Base-by-base conservation (phyloP, 2,329 filamentous ascomycete genomes). In the Sporothrix luriei region DNA sequence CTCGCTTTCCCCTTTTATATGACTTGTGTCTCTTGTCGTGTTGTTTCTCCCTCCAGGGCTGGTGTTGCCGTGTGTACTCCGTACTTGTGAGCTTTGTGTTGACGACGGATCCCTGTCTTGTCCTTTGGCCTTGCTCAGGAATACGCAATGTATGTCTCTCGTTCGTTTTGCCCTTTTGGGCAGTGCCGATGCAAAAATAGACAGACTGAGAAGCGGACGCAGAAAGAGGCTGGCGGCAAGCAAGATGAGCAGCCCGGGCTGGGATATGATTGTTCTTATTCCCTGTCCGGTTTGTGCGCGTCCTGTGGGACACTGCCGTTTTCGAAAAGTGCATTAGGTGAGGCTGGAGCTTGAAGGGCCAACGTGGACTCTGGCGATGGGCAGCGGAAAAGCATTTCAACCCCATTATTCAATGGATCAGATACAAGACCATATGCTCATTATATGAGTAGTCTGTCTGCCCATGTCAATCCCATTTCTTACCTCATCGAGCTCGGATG, bases 41-140 rank as follows among this genome's bases (percentile, higher is more conserved):
- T 26, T 62, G 38, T 62, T 62, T 43, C 38, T 62, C 57, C 38
- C n/a, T 46, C 38, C 21, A 26, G 38, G 57, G 57, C 57, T 62
- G n/a, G 38, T 62, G 38, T 46, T 38, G 21, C 26, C 11, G 57
- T 62, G 57, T 46, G n/a, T 46, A 13, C 13, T 26, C n/a, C n/a
- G n/a, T n/a, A n/a, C n/a, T 26, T 16, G 38, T 24, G 9, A 7
- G 6, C 38, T 61, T 1, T 54, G 3, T 3, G 11, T 24, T 13
- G 52, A n/a, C n/a, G 9, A 59, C 40, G 40, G 40, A 43, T 62
- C 57, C 57, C 14, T 61, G 38, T 16, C 10, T 9, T 26, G 19
- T 2, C 9, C 9, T 57, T 11, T 21, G 24, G 19, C 24, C 26
- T 14, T 16, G 26, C 29, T n/a, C 6, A n/a, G 5, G 10, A 4